These are phyloP conservation scores for Zygnema cylindricum DNA, from an alignment of 139 green algal species.

Conservation along the genomic window DNA sequence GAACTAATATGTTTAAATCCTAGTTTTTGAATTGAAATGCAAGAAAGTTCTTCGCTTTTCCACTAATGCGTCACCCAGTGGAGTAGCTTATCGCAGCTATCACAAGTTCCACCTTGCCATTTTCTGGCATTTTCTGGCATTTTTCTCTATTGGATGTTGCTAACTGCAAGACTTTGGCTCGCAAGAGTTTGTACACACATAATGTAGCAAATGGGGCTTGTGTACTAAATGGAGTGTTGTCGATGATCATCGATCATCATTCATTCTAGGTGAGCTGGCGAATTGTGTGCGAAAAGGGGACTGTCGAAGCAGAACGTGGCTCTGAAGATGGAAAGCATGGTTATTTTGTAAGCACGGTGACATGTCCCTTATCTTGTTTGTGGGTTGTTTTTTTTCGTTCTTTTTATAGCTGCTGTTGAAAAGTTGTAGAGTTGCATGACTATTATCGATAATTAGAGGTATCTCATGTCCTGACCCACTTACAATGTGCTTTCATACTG, in stretches of 20 bases:
- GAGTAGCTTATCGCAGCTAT: neutral
- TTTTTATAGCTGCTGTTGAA: too few relatives aligned
- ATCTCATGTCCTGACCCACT: too few relatives aligned
- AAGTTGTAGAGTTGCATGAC: too few relatives aligned
- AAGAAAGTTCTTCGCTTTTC: neutral
- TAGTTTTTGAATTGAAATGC: neutral
- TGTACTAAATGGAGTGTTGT: neutral
- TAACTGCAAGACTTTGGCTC: neutral
- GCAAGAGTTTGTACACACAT: neutral
- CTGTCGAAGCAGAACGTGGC: conserved; percentile 12
- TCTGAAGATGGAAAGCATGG: neutral
- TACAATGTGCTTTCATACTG: too few relatives aligned
- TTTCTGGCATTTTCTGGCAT: neutral
- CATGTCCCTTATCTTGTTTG: too few relatives aligned
- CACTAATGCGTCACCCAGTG: neutral
- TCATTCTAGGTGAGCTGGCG: conserved; percentile 20
- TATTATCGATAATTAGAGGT: too few relatives aligned
- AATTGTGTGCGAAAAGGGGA: neutral
- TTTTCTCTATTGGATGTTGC: neutral
- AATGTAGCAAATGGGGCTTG: neutral
- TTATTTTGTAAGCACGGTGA: conserved; percentile 1
- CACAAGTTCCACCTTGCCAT: neutral
- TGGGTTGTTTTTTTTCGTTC: too few relatives aligned
- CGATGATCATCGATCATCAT: neutral
- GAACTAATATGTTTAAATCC: neutral